Evolutionary conservation across 805 yeast species (phyloP).

Genomic region (Yarrowia phangngaensis): DNA sequence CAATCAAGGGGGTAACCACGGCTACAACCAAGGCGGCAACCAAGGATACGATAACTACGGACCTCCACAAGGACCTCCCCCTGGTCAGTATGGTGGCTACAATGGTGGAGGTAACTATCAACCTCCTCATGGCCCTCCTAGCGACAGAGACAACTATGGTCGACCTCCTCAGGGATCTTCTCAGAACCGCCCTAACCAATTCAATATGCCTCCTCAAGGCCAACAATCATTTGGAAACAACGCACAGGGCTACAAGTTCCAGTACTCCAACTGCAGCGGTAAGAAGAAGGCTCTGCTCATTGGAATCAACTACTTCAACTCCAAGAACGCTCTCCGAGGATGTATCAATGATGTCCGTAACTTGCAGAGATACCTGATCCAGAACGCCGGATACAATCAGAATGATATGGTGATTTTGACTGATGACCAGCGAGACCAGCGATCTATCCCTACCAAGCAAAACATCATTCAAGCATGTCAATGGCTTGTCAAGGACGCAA

Average conservation of each 20-base stretch:
- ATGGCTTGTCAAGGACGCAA: constrained; percentile 73
- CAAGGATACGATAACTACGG: background rate
- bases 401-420: constrained; percentile 44
- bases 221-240: constrained; percentile 5
- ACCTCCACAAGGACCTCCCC: constrained; percentile 17
- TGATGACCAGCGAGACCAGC: constrained; percentile 43
- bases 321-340: constrained; percentile 59
- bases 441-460: constrained; percentile 56
- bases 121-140: too few species aligned
- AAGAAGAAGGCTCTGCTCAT: constrained; percentile 67
- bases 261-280: constrained; percentile 42
- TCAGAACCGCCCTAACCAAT: background rate
- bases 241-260: constrained; percentile 11
- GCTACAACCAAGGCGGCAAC: background rate
- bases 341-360: constrained; percentile 69
- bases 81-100: constrained; percentile 10
- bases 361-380: constrained; percentile 44
- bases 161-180: constrained; percentile 11
- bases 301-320: constrained; percentile 75
- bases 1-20: background rate
- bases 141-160: background rate
- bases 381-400: constrained; percentile 41
- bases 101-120: background rate
- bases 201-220: constrained; percentile 22
- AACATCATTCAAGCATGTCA: constrained; percentile 76